Evolutionary conservation across 2,329 filamentous ascomycete species (phyloP).

Genomic region (Periconia digitata): DNA sequence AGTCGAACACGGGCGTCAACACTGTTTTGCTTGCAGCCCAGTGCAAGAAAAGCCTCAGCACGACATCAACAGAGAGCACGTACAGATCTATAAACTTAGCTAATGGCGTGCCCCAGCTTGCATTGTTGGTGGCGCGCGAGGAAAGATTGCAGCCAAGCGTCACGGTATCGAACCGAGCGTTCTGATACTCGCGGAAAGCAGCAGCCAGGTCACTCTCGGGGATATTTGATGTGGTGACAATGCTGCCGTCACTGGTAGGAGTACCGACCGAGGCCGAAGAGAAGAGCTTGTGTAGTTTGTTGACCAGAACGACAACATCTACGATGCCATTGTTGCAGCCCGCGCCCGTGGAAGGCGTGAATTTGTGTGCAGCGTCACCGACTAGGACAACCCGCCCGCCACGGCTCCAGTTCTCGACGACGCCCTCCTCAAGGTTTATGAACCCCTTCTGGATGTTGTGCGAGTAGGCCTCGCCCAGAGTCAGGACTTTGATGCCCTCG

Average conservation of each 20-base stretch:
- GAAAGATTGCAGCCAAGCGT: background rate
- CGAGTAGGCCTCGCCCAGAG: background rate
- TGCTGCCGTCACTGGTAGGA: too few species aligned
- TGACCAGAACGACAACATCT: background rate
- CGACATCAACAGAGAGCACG: background rate
- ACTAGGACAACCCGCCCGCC: slow-evolving; percentile 6
- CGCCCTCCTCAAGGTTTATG: slow-evolving; percentile 7
- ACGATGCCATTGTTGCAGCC: slow-evolving; percentile 2
- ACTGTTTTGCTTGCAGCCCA: background rate
- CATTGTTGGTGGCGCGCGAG: background rate
- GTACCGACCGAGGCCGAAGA: background rate
- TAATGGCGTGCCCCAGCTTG: background rate
- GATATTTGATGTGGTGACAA: too few species aligned
- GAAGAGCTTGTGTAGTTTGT: background rate
- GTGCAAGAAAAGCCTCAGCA: background rate
- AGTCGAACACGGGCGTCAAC: slow-evolving; percentile 1
- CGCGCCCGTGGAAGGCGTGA: slow-evolving; percentile 1
- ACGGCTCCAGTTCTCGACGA: slow-evolving; percentile 7
- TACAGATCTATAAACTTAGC: background rate
- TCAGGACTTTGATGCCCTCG: background rate
- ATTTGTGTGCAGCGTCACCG: slow-evolving; percentile 13
- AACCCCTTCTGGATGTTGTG: slow-evolving; percentile 1
- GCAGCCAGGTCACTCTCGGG: background rate
- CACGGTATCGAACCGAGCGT: background rate
- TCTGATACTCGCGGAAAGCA: background rate